Conservation (phyloP, 805 yeast species). For the Teunomyces lycoperdinae region DNA sequence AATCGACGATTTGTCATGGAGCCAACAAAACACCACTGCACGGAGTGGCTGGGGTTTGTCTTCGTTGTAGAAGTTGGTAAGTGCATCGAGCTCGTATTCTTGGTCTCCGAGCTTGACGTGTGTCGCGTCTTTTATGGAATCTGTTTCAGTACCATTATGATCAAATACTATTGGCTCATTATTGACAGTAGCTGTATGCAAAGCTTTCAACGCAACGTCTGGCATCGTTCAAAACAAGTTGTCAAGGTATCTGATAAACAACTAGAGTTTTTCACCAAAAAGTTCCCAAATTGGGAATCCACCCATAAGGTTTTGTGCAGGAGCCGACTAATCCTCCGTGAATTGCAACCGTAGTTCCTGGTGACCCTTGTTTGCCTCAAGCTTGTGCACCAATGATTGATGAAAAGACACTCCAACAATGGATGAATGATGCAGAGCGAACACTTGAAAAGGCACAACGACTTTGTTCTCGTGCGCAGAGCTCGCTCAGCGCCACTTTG, state of each 20-base stretch:
- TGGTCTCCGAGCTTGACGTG: constrained; percentile 22
- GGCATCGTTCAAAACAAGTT: neutral
- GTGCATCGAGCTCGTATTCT: constrained; percentile 36
- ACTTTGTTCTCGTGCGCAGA: constrained; percentile 33
- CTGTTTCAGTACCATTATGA: constrained; percentile 10
- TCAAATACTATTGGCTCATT: constrained; percentile 21
- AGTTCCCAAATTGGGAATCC: neutral
- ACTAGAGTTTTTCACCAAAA: neutral
- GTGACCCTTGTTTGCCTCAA: neutral
- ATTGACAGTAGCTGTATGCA: constrained; percentile 26
- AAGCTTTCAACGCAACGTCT: constrained; percentile 17
- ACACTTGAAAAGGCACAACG: constrained; percentile 30
- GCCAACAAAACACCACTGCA: constrained; percentile 75
- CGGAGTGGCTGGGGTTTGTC: constrained; percentile 48
- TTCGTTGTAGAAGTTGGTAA: constrained; percentile 57
- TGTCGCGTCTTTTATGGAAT: constrained; percentile 32
- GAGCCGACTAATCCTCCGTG: neutral
- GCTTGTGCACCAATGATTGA: neutral
- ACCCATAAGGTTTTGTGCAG: neutral
- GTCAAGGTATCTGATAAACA: neutral
- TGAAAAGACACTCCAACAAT: constrained; percentile 14
- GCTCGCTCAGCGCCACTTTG: constrained; percentile 22
- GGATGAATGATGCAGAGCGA: constrained; percentile 30
- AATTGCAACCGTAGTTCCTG: neutral
- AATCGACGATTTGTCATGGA: constrained; percentile 65